phyloP scores from a whole-genome alignment of 129 eudicot species.

The Saposhnikovia divaricata region DNA sequence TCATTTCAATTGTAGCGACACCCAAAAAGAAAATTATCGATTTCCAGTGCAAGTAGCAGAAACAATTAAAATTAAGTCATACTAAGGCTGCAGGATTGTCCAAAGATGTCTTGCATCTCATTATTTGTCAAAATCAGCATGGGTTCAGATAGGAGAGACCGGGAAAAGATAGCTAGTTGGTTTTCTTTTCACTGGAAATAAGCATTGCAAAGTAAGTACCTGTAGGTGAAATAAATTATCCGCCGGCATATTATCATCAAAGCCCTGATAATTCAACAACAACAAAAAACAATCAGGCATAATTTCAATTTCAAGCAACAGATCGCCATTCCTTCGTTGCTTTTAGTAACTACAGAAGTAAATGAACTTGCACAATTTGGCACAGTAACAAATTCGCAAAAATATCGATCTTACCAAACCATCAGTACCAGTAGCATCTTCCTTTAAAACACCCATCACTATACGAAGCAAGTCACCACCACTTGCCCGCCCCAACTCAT shows the following conservation, averaged over 20 bases:
- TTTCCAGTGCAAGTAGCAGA: background rate
- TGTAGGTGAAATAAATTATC: slow-evolving; percentile 84
- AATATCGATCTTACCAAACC: slow-evolving; percentile 55
- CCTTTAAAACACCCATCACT: slow-evolving; percentile 80
- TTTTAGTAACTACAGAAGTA: background rate
- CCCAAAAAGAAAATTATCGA: background rate
- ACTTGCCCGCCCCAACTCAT: slow-evolving; percentile 56
- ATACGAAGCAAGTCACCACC: slow-evolving; percentile 81
- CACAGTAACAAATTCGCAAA: slow-evolving; percentile 12
- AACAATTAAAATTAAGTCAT: background rate
- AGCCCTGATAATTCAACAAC: slow-evolving; percentile 50
- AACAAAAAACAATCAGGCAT: background rate
- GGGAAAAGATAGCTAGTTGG: background rate
- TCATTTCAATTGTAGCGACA: background rate
- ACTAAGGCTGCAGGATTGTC: background rate
- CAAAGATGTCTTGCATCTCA: background rate
- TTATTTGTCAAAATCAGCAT: background rate
- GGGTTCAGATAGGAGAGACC: background rate
- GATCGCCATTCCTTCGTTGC: background rate
- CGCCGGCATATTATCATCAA: slow-evolving; percentile 85
- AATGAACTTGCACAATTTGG: too few species aligned
- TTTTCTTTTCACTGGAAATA: background rate
- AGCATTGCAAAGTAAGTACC: slow-evolving; percentile 28
- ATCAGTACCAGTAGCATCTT: slow-evolving; percentile 72
- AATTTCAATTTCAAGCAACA: slow-evolving; percentile 6